phyloP scores from a whole-genome alignment of 768 basidiomycete species.

The Psilocybe subaeruginosa region DNA sequence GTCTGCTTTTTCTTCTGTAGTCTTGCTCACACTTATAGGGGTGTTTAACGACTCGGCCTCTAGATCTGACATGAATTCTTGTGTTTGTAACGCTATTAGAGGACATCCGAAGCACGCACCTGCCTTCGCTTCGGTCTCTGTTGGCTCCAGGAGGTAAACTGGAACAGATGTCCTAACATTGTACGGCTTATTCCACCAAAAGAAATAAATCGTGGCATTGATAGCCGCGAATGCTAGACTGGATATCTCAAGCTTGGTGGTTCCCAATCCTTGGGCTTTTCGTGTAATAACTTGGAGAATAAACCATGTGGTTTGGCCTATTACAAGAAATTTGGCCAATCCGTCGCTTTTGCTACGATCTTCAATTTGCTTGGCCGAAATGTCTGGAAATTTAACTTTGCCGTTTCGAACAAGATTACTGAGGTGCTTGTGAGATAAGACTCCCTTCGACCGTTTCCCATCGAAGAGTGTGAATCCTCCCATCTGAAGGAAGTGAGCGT shows the following conservation, averaged over 20 bases:
- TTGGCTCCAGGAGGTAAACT: slow-evolving; percentile 5
- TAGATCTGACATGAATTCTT: background rate
- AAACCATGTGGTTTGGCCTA: slow-evolving; percentile 38
- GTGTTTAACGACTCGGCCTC: background rate
- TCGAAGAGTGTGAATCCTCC: slow-evolving; percentile 15
- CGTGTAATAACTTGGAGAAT: slow-evolving; percentile 30
- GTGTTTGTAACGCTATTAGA: background rate
- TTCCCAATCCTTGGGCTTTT: slow-evolving; percentile 21
- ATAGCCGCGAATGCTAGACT: slow-evolving; percentile 36
- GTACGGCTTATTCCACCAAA: slow-evolving; percentile 43
- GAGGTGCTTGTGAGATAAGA: slow-evolving; percentile 8
- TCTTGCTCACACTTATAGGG: background rate
- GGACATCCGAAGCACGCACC: background rate
- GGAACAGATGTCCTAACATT: slow-evolving; percentile 25
- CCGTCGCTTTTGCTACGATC: slow-evolving; percentile 32
- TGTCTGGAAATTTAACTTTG: slow-evolving; percentile 11
- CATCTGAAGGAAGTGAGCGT: slow-evolving; percentile 20
- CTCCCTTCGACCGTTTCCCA: background rate
- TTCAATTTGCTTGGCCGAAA: slow-evolving; percentile 16
- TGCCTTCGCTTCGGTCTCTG: background rate
- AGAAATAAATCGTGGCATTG: slow-evolving; percentile 30
- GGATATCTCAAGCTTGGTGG: slow-evolving; percentile 36
- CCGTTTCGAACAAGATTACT: slow-evolving; percentile 2
- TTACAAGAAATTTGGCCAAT: slow-evolving; percentile 33
- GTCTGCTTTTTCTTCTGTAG: too few relatives aligned